Percentiles rank a stretch among this genome's conserved stretches.
Evolutionary conservation across 1,284 basidiomycete genomes (phyloP).

Genomic region (Melampsora americana): DNA sequence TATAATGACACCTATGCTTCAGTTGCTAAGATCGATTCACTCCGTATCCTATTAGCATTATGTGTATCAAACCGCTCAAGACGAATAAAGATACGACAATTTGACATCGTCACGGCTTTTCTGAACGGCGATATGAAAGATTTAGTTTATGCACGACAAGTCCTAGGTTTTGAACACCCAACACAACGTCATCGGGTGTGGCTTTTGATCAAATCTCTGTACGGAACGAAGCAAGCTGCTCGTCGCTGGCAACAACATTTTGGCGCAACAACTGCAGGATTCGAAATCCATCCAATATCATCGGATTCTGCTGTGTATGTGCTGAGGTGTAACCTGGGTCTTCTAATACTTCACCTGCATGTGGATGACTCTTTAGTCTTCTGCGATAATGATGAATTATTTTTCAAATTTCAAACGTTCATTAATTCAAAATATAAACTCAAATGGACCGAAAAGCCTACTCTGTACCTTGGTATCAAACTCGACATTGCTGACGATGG

Average conservation of each 20-base stretch:
- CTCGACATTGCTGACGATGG: neutral
- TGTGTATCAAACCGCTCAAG: neutral
- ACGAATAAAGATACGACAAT: neutral
- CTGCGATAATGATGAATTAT: too few species aligned
- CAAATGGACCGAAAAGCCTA: too few species aligned
- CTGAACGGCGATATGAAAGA: conserved; percentile 3
- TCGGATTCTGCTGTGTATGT: neutral
- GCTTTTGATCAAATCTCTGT: too few species aligned
- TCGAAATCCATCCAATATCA: neutral
- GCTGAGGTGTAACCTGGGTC: neutral
- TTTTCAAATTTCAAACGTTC: too few species aligned
- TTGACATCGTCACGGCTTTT: conserved; percentile 7
- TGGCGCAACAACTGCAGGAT: neutral
- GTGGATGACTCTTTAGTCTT: conserved; percentile 8
- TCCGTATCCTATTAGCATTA: neutral
- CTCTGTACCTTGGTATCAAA: too few species aligned
- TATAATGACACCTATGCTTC: neutral
- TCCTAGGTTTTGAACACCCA: too few species aligned
- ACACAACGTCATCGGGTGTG: too few species aligned
- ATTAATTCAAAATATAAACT: too few species aligned
- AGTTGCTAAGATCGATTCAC: neutral
- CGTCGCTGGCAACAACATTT: conserved; percentile 10
- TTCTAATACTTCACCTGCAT: neutral
- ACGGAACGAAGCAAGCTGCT: too few species aligned
- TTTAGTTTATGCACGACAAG: too few species aligned